A percentile compares a stretch with the other conserved stretches of the same genome.
Conservation (phyloP, 768 basidiomycete species). For the Sarcomyxa edulis region DNA sequence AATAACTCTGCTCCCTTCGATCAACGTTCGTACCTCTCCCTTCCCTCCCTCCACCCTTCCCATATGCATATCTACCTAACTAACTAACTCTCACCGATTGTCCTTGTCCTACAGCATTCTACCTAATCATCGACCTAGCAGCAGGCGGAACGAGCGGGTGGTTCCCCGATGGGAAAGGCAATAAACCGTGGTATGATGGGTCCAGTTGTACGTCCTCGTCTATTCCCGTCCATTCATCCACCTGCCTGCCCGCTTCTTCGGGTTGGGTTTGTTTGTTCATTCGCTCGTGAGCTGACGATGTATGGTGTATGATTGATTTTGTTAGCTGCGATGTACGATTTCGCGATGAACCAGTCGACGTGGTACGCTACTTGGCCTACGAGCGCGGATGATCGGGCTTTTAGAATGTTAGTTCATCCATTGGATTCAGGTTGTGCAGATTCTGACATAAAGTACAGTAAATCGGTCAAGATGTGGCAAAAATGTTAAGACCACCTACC, state of each 20-base stretch:
- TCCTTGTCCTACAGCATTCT: constrained; percentile 62
- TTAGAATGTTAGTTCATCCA: constrained; percentile 56
- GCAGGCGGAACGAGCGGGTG: constrained; percentile 83
- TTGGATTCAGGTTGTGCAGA: neutral
- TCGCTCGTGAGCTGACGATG: constrained; percentile 4
- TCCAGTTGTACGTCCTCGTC: constrained; percentile 34
- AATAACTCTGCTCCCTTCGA: constrained; percentile 75
- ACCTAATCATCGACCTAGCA: constrained; percentile 69
- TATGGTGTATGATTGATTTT: too few species aligned
- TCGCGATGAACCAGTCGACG: constrained; percentile 49
- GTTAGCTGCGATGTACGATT: constrained; percentile 69
- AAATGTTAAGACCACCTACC: too few species aligned
- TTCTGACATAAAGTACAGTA: constrained; percentile 24
- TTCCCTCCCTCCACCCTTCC: neutral
- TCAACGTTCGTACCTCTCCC: constrained; percentile 42
- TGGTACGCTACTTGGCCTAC: constrained; percentile 75
- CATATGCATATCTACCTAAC: constrained; percentile 18
- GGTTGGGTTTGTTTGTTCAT: neutral
- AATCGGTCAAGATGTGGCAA: constrained; percentile 48
- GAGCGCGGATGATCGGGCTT: constrained; percentile 50
- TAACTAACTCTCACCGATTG: neutral
- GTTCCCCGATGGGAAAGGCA: constrained; percentile 78
- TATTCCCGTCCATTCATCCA: neutral
- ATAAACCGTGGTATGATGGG: constrained; percentile 74
- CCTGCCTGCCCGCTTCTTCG: too few species aligned